Base-by-base conservation (phyloP, 1,139 yeast genomes). In the Hyphopichia buzzinii region DNA sequence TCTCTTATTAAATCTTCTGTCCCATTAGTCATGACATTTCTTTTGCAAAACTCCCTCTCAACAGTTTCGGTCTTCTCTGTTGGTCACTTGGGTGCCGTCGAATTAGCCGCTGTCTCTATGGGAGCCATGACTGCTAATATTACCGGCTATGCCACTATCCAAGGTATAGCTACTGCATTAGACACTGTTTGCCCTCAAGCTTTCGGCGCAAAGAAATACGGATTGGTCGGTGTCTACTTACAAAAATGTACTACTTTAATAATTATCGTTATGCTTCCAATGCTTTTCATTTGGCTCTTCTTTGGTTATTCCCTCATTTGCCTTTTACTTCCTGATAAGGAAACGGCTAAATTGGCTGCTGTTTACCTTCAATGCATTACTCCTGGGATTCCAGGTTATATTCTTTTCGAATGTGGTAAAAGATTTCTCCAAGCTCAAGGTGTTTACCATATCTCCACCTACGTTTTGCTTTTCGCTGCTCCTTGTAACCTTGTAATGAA, bases 91-190 rank as follows among this genome's bases (percentile, higher is more conserved):
- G 81, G 82, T 7, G 74, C 80, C 1, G 67, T 73, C 19, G 81
- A 77, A 38, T 64, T 77, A 40, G 82, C 81, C 3, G 82, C 82
- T 3, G 81, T 77, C 14, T 72, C 79, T 2, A 66, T 77, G 64
- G 82, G 82, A n/a, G 70, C 80, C 3, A 77, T 77, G 82, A 74
- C 80, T 10, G 78, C 79, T 3, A 77, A 75, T 43, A 77, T 77
- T 31, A 71, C 81, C 3, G 81, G 81, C 7, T 75, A 76, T 43
- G 77, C 81, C 3, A 69, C 79, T 11, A 77, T 77, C 37, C 77
- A 76, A 38, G 83, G 83, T 33, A 64, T 77, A 26, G 78, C 82
- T 1, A 75, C 82, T 1, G 74, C 80, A 0, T 60, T 77, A 37
- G 83, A 77, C 45, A 77, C 82, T 0, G 64, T 77, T 33, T 67